Percentiles rank a stretch among this genome's conserved stretches.
phyloP scores from a whole-genome alignment of 2,329 filamentous ascomycete species.

The Aspergillus sp. region DNA sequence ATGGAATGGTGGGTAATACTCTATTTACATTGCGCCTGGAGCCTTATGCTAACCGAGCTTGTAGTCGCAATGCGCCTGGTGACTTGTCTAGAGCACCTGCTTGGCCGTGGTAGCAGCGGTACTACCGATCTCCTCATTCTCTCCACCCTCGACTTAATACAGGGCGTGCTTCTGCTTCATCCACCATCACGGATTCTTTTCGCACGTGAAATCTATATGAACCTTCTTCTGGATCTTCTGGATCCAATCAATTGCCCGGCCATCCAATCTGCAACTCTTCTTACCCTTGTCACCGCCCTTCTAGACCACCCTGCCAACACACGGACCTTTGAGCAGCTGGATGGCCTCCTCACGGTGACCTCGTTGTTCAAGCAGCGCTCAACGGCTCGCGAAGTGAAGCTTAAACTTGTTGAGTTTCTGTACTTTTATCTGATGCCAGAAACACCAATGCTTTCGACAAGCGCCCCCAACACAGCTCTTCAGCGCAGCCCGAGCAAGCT shows the following conservation, averaged over 20 bases:
- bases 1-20: conserved; percentile 72
- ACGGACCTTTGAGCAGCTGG: conserved; percentile 87
- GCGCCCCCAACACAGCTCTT: conserved; percentile 50
- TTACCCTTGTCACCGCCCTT: conserved; percentile 86
- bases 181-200: conserved; percentile 88
- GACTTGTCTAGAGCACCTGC: conserved; percentile 80
- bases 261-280: conserved; percentile 86
- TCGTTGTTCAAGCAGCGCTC: conserved; percentile 88
- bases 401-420: conserved; percentile 94
- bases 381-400: conserved; percentile 85
- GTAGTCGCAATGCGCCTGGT: conserved; percentile 81
- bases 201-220: conserved; percentile 90
- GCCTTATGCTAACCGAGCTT: neutral
- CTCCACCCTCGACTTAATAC: conserved; percentile 83
- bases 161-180: conserved; percentile 85
- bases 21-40: neutral
- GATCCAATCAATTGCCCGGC: conserved; percentile 89
- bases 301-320: conserved; percentile 87
- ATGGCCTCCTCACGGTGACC: conserved; percentile 88
- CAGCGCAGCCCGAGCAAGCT: conserved; percentile 73
- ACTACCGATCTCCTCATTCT: conserved; percentile 89
- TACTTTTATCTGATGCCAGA: conserved; percentile 99
- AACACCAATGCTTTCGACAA: conserved; percentile 51
- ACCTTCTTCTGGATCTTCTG: conserved; percentile 90
- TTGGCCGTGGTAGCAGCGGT: conserved; percentile 79